Conservation (phyloP, 768 basidiomycete genomes). For the Exsudoporus frostii region DNA sequence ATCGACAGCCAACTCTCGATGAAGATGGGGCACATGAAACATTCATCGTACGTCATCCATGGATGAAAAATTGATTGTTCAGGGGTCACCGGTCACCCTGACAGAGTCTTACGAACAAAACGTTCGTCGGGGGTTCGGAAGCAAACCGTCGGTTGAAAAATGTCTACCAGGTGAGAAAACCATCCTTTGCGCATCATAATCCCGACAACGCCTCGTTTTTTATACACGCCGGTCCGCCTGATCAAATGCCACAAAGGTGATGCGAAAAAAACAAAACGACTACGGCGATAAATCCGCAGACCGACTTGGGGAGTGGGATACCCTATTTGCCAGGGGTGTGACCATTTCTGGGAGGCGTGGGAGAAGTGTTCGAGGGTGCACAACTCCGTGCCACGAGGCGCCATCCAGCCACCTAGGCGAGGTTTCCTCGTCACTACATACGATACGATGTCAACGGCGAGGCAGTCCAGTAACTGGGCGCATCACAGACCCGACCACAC, state of each 20-base stretch:
- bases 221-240: neutral
- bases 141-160: neutral
- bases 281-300: neutral
- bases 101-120: neutral
- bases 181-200: neutral
- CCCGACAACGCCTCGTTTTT: too few relatives aligned
- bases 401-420: neutral
- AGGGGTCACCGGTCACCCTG: neutral
- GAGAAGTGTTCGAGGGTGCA: neutral
- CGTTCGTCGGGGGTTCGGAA: neutral
- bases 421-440: neutral
- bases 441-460: neutral
- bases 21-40: neutral
- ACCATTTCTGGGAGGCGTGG: neutral
- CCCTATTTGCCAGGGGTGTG: neutral
- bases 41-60: neutral
- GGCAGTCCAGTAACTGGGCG: too few relatives aligned
- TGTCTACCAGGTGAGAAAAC: neutral
- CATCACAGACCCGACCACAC: neutral
- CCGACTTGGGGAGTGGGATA: neutral
- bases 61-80: neutral
- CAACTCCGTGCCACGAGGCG: conserved; percentile 2
- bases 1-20: neutral
- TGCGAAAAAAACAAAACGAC: neutral
- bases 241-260: neutral